These are phyloP conservation scores for Termitomyces titanicus DNA, from an alignment of 768 basidiomycete species.

Conservation along the genomic window DNA sequence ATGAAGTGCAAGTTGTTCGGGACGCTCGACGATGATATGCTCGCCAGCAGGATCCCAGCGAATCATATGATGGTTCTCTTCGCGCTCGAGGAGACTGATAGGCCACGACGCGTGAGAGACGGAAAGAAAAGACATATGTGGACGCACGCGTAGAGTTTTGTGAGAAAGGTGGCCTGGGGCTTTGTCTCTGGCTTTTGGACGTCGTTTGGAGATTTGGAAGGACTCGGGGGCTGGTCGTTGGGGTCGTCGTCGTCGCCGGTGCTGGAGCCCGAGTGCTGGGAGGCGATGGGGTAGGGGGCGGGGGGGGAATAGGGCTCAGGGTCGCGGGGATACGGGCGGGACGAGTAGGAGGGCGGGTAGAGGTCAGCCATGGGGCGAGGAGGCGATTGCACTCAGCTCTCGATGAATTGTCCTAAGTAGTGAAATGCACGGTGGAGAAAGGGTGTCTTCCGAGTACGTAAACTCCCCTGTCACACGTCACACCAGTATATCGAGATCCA, in stretches of 20 bases:
- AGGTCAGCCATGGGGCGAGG: conserved; percentile 51
- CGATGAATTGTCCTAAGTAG: conserved; percentile 24
- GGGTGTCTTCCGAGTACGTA: conserved; percentile 45
- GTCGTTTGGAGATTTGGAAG: conserved; percentile 35
- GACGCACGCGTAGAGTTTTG: conserved; percentile 92
- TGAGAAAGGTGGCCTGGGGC: conserved; percentile 93
- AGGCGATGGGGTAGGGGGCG: conserved; percentile 26
- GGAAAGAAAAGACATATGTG: neutral
- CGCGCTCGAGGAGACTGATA: conserved; percentile 77
- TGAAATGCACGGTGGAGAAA: conserved; percentile 38
- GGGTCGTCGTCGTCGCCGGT: conserved; percentile 40
- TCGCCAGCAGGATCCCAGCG: conserved; percentile 93
- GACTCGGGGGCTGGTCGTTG: conserved; percentile 46
- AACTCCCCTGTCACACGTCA: conserved; percentile 21
- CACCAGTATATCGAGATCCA: conserved; percentile 19
- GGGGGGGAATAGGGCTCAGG: conserved; percentile 30
- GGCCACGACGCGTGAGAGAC: conserved; percentile 15
- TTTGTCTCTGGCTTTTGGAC: conserved; percentile 66
- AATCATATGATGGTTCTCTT: conserved; percentile 96
- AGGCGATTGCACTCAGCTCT: conserved; percentile 22
- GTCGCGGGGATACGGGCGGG: conserved; percentile 28
- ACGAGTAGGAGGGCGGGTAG: conserved; percentile 44
- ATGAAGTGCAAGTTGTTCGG: conserved; percentile 90
- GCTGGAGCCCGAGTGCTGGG: conserved; percentile 37
- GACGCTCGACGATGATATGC: conserved; percentile 93